These are phyloP conservation scores for Penicillium antarcticum DNA, from an alignment of 495 filamentous ascomycete genomes.

Conservation along the genomic window DNA sequence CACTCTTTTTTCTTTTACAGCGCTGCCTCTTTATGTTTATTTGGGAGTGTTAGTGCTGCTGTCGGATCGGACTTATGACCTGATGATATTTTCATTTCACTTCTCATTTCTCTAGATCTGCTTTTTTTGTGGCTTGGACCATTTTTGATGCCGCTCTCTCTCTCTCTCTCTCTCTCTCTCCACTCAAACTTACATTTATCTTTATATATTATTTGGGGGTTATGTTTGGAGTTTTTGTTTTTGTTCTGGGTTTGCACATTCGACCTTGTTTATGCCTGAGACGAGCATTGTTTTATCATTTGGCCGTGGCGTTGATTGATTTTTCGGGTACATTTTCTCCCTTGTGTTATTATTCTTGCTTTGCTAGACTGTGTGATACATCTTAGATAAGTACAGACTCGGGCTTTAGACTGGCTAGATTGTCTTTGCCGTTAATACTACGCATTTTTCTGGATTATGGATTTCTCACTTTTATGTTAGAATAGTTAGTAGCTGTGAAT, in stretches of 20 bases:
- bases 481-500: no score
- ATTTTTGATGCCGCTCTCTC: not conserved
- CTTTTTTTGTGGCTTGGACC: not conserved
- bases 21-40: no score
- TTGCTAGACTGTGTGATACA: not conserved
- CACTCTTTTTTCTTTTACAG: not conserved
- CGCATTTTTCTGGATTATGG: not conserved
- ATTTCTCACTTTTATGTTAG: no score
- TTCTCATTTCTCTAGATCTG: not conserved
- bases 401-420: not conserved
- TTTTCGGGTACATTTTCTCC: not conserved
- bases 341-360: not conserved
- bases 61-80: not conserved
- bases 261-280: not conserved
- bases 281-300: not conserved
- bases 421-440: not conserved
- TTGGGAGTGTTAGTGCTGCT: no score
- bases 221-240: not conserved
- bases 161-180: slow-evolving; percentile 1
- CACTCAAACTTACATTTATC: not conserved
- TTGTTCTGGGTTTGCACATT: not conserved
- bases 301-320: not conserved
- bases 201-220: not conserved
- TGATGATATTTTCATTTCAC: not conserved
- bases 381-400: not conserved